phyloP scores from a whole-genome alignment of 371 early-diverging fungal species.

The Amoeboaphelidium protococcarum region DNA sequence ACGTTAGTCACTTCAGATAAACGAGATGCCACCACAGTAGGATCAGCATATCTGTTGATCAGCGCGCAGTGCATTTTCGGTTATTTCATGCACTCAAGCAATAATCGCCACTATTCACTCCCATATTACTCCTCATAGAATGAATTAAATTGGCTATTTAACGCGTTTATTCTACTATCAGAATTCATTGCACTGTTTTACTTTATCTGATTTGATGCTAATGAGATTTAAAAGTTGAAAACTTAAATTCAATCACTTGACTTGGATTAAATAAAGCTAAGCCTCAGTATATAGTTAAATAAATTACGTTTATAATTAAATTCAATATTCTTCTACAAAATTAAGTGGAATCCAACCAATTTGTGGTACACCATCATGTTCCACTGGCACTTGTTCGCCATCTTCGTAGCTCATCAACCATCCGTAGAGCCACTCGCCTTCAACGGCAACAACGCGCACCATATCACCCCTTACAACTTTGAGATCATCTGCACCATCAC shows the following conservation, averaged over 20 bases:
- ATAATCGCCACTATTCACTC: slow-evolving; percentile 18
- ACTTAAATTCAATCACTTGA: too few relatives aligned
- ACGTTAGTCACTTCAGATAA: slow-evolving; percentile 8
- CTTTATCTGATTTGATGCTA: too few relatives aligned
- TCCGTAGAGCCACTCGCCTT: background rate
- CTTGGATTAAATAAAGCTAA: too few relatives aligned
- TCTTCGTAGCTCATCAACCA: background rate
- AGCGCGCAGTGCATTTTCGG: slow-evolving; percentile 20
- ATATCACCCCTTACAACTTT: background rate
- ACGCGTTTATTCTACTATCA: too few relatives aligned
- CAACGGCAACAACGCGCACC: background rate
- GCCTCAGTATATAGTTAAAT: too few relatives aligned
- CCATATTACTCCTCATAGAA: slow-evolving; percentile 21
- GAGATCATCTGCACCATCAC: background rate
- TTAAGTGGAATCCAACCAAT: background rate
- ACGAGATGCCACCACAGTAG: slow-evolving; percentile 9
- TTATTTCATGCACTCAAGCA: slow-evolving; percentile 16
- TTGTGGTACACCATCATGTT: background rate
- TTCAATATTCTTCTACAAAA: too few relatives aligned
- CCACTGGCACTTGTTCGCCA: background rate
- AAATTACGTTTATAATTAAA: too few relatives aligned
- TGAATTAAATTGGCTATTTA: too few relatives aligned
- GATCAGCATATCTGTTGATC: slow-evolving; percentile 20
- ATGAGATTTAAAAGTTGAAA: too few relatives aligned
- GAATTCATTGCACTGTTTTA: too few relatives aligned